phyloP scores from a whole-genome alignment of 805 yeast species.

The Kazachstania kunashirensis region DNA sequence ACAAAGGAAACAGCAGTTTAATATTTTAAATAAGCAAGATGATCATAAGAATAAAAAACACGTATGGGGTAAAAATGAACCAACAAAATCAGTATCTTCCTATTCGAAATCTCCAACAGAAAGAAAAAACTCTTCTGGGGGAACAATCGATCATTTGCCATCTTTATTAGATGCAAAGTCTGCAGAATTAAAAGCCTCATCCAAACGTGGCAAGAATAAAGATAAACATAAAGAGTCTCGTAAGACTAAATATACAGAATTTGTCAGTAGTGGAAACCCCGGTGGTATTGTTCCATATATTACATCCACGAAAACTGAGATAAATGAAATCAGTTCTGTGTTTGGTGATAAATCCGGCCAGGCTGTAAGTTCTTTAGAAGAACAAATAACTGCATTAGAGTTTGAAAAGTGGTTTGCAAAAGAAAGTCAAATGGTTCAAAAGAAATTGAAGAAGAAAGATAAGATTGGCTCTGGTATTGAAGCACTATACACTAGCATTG shows the following conservation, averaged over 20 bases:
- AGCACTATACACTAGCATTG: conserved; percentile 13
- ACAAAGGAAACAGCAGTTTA: conserved; percentile 15
- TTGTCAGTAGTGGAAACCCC: conserved; percentile 17
- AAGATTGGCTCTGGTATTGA: conserved; percentile 8
- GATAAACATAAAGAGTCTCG: background rate
- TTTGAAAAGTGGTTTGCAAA: conserved; percentile 84
- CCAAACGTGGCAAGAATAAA: conserved; percentile 4
- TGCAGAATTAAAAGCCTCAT: background rate
- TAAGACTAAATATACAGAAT: conserved; percentile 10
- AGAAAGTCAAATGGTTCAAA: conserved; percentile 60
- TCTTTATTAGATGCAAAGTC: conserved; percentile 12
- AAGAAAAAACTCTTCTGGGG: background rate
- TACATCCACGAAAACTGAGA: conserved; percentile 3
- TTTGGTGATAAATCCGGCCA: conserved; percentile 5
- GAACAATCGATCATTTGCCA: conserved; percentile 13
- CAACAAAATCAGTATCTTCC: background rate
- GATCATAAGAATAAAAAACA: conserved; percentile 7
- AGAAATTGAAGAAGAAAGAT: conserved; percentile 18
- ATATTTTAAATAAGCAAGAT: conserved; percentile 1
- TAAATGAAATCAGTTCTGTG: conserved; percentile 7
- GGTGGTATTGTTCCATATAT: conserved; percentile 15
- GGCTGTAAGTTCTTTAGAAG: conserved; percentile 36
- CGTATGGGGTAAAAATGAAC: conserved; percentile 16
- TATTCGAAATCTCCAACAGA: background rate
- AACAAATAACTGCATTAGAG: conserved; percentile 71